A percentile compares a stretch with the other conserved stretches of the same genome.
Evolutionary conservation across 2,329 filamentous ascomycete species (phyloP).

Genomic region (Chrysoporthe cubensis): DNA sequence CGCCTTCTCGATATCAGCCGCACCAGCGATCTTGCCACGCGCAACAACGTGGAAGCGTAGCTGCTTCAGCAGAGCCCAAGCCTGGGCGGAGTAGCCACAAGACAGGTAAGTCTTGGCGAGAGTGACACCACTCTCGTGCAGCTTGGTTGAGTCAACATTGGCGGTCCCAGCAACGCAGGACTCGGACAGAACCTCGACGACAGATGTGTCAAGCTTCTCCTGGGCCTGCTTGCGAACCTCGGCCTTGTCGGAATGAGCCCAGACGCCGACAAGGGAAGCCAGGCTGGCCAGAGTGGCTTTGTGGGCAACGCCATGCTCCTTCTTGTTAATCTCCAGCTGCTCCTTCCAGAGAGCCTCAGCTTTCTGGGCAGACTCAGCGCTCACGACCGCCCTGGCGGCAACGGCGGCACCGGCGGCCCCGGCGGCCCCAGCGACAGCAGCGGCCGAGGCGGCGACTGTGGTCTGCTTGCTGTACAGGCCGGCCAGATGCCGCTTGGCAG

Average conservation of each 20-base stretch:
- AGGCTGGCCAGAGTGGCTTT: conserved; percentile 27
- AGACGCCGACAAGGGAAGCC: conserved; percentile 28
- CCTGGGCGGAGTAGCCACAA: conserved; percentile 24
- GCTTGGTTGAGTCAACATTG: conserved; percentile 28
- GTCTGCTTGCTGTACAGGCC: conserved; percentile 29
- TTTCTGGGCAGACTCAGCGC: conserved; percentile 28
- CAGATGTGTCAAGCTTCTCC: conserved; percentile 28
- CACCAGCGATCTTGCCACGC: conserved; percentile 27
- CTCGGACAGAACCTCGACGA: conserved; percentile 28
- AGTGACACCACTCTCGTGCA: conserved; percentile 27
- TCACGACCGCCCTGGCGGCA: conserved; percentile 17
- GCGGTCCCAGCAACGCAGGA: conserved; percentile 26
- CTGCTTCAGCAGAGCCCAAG: conserved; percentile 29
- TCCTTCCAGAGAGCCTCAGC: conserved; percentile 30
- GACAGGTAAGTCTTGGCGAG: conserved; percentile 28
- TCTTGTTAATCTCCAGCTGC: conserved; percentile 31
- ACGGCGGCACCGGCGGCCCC: conserved; percentile 10
- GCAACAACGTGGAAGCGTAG: conserved; percentile 29
- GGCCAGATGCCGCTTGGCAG: conserved; percentile 31
- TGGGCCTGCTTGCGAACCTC: conserved; percentile 29
- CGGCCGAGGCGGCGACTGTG: conserved; percentile 10
- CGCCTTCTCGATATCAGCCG: conserved; percentile 24
- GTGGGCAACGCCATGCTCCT: conserved; percentile 28
- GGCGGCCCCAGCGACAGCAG: conserved; percentile 4
- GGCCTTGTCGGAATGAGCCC: conserved; percentile 28